Evolutionary conservation across 2,329 filamentous ascomycete species (phyloP).

Genomic region (Pseudogymnoascus sp.): DNA sequence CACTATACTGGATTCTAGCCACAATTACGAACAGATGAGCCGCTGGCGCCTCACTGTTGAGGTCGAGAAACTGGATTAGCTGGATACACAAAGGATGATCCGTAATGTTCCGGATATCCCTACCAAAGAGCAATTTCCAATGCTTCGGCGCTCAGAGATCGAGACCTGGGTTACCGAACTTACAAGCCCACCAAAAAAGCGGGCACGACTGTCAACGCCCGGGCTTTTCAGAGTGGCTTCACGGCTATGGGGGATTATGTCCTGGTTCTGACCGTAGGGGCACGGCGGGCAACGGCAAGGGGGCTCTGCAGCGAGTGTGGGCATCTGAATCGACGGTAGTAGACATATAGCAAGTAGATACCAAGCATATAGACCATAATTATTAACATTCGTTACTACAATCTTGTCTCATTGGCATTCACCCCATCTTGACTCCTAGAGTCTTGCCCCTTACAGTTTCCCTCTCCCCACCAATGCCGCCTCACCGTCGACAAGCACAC

Average conservation of each 20-base stretch:
- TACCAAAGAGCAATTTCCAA: neutral
- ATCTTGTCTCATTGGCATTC: too few relatives aligned
- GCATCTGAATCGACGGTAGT: neutral
- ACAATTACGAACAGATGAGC: neutral
- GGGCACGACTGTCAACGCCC: neutral
- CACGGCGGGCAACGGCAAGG: neutral
- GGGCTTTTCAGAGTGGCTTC: neutral
- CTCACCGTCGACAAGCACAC: constrained; percentile 78
- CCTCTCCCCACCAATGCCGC: constrained; percentile 46
- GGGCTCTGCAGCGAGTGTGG: neutral
- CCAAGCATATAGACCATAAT: neutral
- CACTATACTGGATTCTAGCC: neutral
- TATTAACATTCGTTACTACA: too few relatives aligned
- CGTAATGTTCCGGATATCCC: neutral
- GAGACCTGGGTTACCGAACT: neutral
- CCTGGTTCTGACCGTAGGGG: neutral
- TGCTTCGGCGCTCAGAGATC: neutral
- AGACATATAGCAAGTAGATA: neutral
- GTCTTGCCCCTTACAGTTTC: constrained; percentile 17
- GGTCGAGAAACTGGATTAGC: neutral
- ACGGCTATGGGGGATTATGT: neutral
- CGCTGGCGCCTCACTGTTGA: neutral
- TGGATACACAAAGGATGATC: neutral
- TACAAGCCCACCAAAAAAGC: neutral
- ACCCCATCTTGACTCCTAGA: neutral